Evolutionary conservation across 176 grass and related monocot species (phyloP), one percentile per base, ranked within the genome.

Genomic region (Carex pumila): DNA sequence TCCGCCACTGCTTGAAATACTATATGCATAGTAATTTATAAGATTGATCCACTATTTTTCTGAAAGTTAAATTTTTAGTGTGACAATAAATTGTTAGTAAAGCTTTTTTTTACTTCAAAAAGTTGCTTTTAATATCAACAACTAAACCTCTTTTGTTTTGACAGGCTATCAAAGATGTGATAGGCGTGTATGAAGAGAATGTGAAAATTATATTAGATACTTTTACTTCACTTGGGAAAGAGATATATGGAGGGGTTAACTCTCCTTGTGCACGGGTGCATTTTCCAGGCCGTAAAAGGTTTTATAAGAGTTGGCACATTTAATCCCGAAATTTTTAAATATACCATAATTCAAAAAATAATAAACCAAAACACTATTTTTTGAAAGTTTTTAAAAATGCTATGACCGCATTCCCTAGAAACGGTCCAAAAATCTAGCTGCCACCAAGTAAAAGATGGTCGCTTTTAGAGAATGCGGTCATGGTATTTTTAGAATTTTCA

Each of bases 191-290:
- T 92, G 93, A 87, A 93, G 88, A 92, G 41, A 99, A 95, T 85
- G 89, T 91, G 21, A 81, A 85, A 36, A 65, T 90, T 72, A 84
- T 99, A 39, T 78, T 89, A 52, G 91, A 87, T 1, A 95, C 96
- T 29, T 99, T 99, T 80, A 29, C 80, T 57, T 80, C 91, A 34
- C 81, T 95, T 6, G 93, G 89, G 19, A 90, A 91, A 81, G 91
- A 92, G 83, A 89, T 90, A 34, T 87, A 99, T 86, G 96, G 96
- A n/a, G 96, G 96, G 64, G 47, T 3, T 41, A 92, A 99, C 80
- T 93, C 96, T 57, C 96, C 96, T 0, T 99, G 93, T 50, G 86
- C 93, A 22, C 95, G 96, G 96, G 96, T 95, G 76, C 88, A 89
- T 43, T 95, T 99, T 80, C 96, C 93, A 1, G 93, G 96, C 6